Conservation (phyloP, 2,329 filamentous ascomycete species). For the Alternaria sp. region DNA sequence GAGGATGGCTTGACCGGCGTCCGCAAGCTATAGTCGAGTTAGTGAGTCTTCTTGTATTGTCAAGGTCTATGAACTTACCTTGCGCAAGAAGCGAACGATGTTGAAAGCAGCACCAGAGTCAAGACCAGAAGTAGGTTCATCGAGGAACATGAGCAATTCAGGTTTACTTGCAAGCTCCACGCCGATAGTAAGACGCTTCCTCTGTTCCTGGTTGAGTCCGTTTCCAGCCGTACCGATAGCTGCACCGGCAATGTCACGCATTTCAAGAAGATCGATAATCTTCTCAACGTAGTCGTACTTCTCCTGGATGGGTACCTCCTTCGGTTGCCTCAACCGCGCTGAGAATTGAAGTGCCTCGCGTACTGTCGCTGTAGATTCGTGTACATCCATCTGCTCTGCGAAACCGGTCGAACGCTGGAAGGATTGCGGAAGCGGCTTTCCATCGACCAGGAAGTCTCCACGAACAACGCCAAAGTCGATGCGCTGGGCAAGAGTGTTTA, state of each 20-base stretch:
- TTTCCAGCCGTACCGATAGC: conserved; percentile 64
- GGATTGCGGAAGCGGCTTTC: conserved; percentile 62
- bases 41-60: not conserved
- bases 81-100: conserved; percentile 69
- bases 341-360: conserved; percentile 70
- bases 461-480: conserved; percentile 54
- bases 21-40: conserved; percentile 55
- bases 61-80: conserved; percentile 32
- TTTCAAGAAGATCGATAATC: conserved; percentile 67
- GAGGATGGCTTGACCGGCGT: conserved; percentile 70
- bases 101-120: conserved; percentile 73
- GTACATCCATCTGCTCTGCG: conserved; percentile 71
- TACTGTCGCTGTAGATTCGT: conserved; percentile 67
- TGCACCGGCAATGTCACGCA: conserved; percentile 69
- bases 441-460: conserved; percentile 55
- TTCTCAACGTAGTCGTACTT: conserved; percentile 71
- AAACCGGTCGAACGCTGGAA: conserved; percentile 82
- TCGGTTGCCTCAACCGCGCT: conserved; percentile 67
- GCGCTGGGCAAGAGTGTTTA: conserved; percentile 49
- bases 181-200: conserved; percentile 70
- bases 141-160: conserved; percentile 75
- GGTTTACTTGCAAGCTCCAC: conserved; percentile 70
- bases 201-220: conserved; percentile 65
- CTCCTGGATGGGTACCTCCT: conserved; percentile 62
- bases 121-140: conserved; percentile 77